Evolutionary conservation across 2,329 filamentous ascomycete species (phyloP).

Genomic region (Aaosphaeria pasadenensis): DNA sequence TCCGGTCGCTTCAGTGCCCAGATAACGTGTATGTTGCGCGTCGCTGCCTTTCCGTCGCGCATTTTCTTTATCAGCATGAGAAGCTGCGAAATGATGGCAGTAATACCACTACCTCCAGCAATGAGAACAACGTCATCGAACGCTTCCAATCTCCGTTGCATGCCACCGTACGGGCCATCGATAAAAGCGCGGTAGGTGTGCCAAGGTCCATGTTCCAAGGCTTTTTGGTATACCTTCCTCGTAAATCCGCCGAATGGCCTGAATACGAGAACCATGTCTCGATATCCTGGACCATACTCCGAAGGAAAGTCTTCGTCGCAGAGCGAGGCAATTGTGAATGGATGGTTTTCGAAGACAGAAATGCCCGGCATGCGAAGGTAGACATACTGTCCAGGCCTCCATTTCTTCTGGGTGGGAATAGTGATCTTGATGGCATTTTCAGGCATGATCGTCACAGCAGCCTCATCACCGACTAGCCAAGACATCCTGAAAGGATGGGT

Average conservation of each 20-base stretch:
- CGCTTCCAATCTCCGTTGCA: constrained; percentile 82
- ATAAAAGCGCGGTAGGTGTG: constrained; percentile 90
- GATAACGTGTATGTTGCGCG: constrained; percentile 84
- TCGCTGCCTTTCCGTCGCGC: constrained; percentile 91
- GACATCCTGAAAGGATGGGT: constrained; percentile 72
- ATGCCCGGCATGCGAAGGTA: constrained; percentile 94
- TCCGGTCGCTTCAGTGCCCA: constrained; percentile 91
- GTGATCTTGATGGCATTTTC: constrained; percentile 96
- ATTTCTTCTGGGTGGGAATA: constrained; percentile 86
- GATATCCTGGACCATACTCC: constrained; percentile 80
- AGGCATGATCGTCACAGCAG: constrained; percentile 81
- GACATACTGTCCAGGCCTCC: constrained; percentile 91
- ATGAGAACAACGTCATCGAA: constrained; percentile 94
- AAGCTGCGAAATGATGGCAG: constrained; percentile 85
- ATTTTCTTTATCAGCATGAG: constrained; percentile 95
- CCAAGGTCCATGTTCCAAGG: constrained; percentile 81
- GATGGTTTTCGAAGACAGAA: constrained; percentile 86
- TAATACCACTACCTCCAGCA: constrained; percentile 91
- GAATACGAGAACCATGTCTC: constrained; percentile 89
- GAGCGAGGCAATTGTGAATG: constrained; percentile 89
- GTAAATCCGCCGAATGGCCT: constrained; percentile 91
- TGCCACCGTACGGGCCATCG: constrained; percentile 92
- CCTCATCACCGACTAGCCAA: constrained; percentile 87
- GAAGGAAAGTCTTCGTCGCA: constrained; percentile 93
- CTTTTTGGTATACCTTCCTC: constrained; percentile 75